A percentile compares a stretch with the other conserved stretches of the same genome.
phyloP scores from a whole-genome alignment of 75 land plant species.

The Sequoiadendron giganteum region DNA sequence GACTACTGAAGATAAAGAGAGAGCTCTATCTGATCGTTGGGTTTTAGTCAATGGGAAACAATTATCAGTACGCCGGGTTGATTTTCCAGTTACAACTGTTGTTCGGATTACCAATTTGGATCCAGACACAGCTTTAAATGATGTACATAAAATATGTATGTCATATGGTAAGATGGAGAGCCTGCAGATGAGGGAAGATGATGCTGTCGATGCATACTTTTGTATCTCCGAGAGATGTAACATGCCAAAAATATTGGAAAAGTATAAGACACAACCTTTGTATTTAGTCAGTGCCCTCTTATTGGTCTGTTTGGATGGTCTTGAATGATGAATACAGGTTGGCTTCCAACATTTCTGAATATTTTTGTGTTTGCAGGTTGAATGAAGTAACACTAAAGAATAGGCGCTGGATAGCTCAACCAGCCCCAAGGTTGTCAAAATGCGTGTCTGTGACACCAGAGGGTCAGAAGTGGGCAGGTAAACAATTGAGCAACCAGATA shows the following conservation, averaged over 20 bases:
- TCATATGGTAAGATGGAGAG: conserved; percentile 9
- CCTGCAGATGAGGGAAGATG: background rate
- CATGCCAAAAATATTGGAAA: background rate
- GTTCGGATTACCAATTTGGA: conserved; percentile 9
- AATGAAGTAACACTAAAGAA: background rate
- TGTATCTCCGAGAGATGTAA: background rate
- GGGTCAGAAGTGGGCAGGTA: conserved; percentile 7
- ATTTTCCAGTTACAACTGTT: conserved; percentile 2
- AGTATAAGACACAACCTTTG: background rate
- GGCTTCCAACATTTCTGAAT: background rate
- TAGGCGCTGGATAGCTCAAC: conserved; percentile 10
- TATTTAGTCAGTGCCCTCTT: background rate
- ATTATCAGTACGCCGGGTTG: background rate
- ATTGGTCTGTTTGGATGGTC: background rate
- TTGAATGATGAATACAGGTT: background rate
- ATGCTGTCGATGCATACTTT: background rate
- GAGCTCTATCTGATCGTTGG: conserved; percentile 13
- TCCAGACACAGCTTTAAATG: background rate
- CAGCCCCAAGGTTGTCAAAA: conserved; percentile 6
- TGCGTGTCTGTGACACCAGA: background rate
- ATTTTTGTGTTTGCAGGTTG: background rate
- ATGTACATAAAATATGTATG: conserved; percentile 7
- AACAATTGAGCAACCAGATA: background rate
- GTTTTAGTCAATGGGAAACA: conserved; percentile 12
- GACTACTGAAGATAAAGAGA: conserved; percentile 4